Evolutionary conservation across 345 rosid species (phyloP).

Genomic region (Citropsis articulata): DNA sequence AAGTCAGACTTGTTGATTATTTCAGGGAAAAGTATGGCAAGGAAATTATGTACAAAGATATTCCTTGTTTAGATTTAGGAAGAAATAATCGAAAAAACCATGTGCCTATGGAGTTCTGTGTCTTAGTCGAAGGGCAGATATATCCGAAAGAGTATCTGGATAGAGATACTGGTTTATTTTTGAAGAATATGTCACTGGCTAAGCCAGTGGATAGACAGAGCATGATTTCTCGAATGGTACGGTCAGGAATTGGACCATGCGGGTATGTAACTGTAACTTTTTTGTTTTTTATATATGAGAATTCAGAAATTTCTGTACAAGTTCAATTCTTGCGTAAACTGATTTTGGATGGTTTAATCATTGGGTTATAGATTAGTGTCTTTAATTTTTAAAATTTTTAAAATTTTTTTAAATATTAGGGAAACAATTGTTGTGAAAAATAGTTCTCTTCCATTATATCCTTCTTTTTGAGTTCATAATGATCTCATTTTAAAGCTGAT

Average conservation of each 20-base stretch:
- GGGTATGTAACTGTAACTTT: conserved; percentile 44
- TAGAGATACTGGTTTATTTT: conserved; percentile 25
- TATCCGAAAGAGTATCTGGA: conserved; percentile 70
- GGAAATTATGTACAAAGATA: conserved; percentile 41
- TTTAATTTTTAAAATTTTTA: background rate
- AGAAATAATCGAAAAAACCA: conserved; percentile 42
- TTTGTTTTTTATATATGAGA: background rate
- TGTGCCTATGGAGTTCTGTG: conserved; percentile 85
- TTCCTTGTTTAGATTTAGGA: conserved; percentile 76
- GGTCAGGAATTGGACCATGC: conserved; percentile 53
- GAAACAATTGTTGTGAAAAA: background rate
- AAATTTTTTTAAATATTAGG: background rate
- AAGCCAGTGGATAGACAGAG: conserved; percentile 37
- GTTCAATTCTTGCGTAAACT: background rate
- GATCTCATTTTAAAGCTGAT: background rate
- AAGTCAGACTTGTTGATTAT: conserved; percentile 46
- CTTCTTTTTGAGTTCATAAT: background rate
- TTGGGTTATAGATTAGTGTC: background rate
- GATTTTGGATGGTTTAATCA: background rate
- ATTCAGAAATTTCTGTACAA: background rate
- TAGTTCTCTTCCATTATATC: background rate
- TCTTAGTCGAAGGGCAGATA: conserved; percentile 71
- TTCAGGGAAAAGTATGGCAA: conserved; percentile 50
- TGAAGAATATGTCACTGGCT: conserved; percentile 55
- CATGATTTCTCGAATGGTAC: conserved; percentile 48